Conservation (phyloP, 371 early-diverging fungal genomes). For the Cokeromyces recurvatus region DNA sequence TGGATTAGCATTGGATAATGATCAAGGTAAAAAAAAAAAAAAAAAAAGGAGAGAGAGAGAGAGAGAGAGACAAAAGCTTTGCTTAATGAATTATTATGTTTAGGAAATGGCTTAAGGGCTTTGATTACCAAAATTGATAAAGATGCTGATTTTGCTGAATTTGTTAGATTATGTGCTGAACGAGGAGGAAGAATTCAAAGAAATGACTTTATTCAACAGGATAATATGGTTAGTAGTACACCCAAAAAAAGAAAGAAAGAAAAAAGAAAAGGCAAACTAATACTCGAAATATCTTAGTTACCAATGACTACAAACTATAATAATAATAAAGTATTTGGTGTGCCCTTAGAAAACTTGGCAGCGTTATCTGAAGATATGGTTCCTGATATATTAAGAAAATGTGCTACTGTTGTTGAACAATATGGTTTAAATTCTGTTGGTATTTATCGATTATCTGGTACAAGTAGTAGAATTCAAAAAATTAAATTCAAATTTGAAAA, state of each 20-base stretch:
- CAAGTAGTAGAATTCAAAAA: constrained; percentile 34
- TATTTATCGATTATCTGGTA: constrained; percentile 83
- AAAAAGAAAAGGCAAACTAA: too few relatives aligned
- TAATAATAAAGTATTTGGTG: constrained; percentile 63
- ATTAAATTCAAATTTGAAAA: constrained; percentile 23
- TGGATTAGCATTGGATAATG: constrained; percentile 30
- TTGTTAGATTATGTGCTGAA: constrained; percentile 19
- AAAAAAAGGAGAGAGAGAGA: too few relatives aligned
- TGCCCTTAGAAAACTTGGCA: constrained; percentile 54
- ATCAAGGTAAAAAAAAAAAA: constrained; percentile 19
- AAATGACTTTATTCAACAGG: constrained; percentile 8
- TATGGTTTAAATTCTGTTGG: constrained; percentile 65
- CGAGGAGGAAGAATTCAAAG: constrained; percentile 20
- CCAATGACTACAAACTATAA: constrained; percentile 1
- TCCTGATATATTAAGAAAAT: constrained; percentile 71
- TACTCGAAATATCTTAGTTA: too few relatives aligned
- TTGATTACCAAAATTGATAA: constrained; percentile 59
- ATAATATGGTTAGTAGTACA: constrained; percentile 4
- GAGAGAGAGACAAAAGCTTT: too few relatives aligned
- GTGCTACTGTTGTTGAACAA: constrained; percentile 73
- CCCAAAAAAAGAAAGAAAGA: neutral
- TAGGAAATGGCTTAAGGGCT: constrained; percentile 45
- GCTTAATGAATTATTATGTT: constrained; percentile 27
- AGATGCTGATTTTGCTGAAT: constrained; percentile 39
- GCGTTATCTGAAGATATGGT: constrained; percentile 63